Percentiles rank a stretch among this genome's conserved stretches.
These are phyloP conservation scores for Auricularia auricula-judae DNA, from an alignment of 768 basidiomycete genomes.

Conservation along the genomic window DNA sequence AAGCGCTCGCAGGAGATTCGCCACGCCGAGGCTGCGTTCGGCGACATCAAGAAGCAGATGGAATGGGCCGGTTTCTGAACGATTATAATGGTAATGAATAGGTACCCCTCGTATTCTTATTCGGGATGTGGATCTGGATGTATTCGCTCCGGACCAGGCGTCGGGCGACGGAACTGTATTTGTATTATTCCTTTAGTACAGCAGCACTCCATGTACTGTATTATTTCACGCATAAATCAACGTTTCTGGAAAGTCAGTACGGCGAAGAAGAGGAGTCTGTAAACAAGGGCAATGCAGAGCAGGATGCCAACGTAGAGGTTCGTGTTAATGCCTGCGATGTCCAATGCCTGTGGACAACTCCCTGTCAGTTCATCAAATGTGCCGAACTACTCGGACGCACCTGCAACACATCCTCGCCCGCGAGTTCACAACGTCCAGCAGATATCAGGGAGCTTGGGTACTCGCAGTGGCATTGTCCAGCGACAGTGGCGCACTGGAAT, in stretches of 20 bases:
- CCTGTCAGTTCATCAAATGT: not conserved
- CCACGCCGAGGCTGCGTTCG: slow-evolving; percentile 45
- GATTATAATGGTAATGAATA: slow-evolving; percentile 17
- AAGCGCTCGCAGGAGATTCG: slow-evolving; percentile 48
- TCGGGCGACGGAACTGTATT: too few relatives aligned
- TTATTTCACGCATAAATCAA: slow-evolving; percentile 1
- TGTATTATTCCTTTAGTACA: too few relatives aligned
- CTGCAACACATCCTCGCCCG: slow-evolving; percentile 37
- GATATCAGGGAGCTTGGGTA: slow-evolving; percentile 36
- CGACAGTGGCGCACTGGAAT: slow-evolving; percentile 29
- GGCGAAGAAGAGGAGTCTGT: slow-evolving; percentile 28
- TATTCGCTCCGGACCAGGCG: not conserved
- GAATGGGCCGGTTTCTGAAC: slow-evolving; percentile 48
- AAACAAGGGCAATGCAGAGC: slow-evolving; percentile 34
- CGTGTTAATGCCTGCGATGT: slow-evolving; percentile 32
- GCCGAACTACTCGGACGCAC: not conserved
- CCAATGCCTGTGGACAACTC: slow-evolving; percentile 24
- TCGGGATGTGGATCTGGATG: not conserved
- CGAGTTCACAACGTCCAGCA: slow-evolving; percentile 29
- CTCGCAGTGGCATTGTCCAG: slow-evolving; percentile 33
- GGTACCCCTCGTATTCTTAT: not conserved
- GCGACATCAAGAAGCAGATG: slow-evolving; percentile 55
- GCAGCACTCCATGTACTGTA: too few relatives aligned
- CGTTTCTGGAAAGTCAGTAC: slow-evolving; percentile 11
- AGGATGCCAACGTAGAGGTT: slow-evolving; percentile 36